Conservation (phyloP, 805 yeast species). For the Saccharomycopsis fermentans region DNA sequence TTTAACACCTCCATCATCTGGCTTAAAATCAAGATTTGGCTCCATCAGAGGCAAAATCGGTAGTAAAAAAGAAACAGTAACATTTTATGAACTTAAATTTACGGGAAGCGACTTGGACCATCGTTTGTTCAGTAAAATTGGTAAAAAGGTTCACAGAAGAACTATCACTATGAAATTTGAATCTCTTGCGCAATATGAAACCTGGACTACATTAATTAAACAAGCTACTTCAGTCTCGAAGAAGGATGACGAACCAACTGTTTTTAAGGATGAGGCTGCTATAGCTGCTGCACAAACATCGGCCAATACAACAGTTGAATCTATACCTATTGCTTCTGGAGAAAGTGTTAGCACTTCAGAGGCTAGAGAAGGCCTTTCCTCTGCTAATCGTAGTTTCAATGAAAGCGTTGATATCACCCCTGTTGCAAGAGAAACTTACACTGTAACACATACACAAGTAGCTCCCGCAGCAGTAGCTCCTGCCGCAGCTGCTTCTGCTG, state of each 20-base stretch:
- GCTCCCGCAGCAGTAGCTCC: no score
- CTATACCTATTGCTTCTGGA: not conserved
- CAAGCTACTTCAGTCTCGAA: not conserved
- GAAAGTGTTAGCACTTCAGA: not conserved
- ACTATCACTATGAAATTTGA: conserved; percentile 15
- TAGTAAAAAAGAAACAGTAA: not conserved
- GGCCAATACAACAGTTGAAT: not conserved
- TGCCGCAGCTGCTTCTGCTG: not conserved
- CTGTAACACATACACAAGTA: not conserved
- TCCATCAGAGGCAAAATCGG: conserved; percentile 7
- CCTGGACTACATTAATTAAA: conserved; percentile 16
- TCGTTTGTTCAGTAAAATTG: conserved; percentile 13
- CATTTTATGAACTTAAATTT: conserved; percentile 13
- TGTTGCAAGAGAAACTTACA: not conserved
- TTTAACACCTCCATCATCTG: not conserved
- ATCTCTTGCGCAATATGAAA: conserved; percentile 11
- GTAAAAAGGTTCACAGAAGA: conserved; percentile 17
- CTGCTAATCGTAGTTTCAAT: not conserved
- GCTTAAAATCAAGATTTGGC: conserved; percentile 16
- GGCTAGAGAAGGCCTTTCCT: not conserved
- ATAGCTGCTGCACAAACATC: not conserved
- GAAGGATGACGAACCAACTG: not conserved
- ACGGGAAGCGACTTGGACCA: conserved; percentile 17
- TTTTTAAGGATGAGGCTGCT: not conserved
- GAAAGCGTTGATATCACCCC: not conserved